A percentile compares a stretch with the other conserved stretches of the same genome.
These are phyloP conservation scores for Lasiosphaeria ovina DNA, from an alignment of 495 filamentous ascomycete species.

Conservation along the genomic window DNA sequence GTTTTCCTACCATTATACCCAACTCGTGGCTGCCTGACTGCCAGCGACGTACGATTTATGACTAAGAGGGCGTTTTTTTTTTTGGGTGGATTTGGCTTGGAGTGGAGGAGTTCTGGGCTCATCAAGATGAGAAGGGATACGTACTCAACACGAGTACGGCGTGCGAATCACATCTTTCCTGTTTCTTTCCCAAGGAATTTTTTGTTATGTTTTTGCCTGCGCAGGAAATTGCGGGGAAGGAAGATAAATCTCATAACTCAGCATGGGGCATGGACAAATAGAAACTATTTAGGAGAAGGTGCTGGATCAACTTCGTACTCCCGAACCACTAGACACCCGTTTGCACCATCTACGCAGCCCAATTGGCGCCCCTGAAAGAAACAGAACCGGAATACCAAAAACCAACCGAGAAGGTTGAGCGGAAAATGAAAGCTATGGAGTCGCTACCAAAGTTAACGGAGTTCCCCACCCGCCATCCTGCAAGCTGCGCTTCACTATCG, in stretches of 20 bases:
- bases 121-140: neutral
- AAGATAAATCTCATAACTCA: neutral
- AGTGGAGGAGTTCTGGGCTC: neutral
- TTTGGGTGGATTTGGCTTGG: neutral
- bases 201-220: neutral
- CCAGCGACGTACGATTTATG: neutral
- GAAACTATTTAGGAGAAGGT: neutral
- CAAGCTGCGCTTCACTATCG: slow-evolving; percentile 26
- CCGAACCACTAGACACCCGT: too few relatives aligned
- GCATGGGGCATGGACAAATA: neutral
- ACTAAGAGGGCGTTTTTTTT: neutral
- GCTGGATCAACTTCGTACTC: too few relatives aligned
- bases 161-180: too few relatives aligned
- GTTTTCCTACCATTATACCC: neutral
- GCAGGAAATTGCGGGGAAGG: neutral
- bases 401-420: too few relatives aligned
- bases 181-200: too few relatives aligned
- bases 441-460: slow-evolving; percentile 14
- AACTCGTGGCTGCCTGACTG: neutral
- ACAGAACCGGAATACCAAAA: too few relatives aligned
- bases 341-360: too few relatives aligned
- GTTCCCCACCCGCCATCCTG: slow-evolving; percentile 17
- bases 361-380: too few relatives aligned
- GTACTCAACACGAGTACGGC: neutral
- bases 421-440: too few relatives aligned